Base-by-base conservation (phyloP, 208 protist genomes). In the Strigomonas culicis region DNA sequence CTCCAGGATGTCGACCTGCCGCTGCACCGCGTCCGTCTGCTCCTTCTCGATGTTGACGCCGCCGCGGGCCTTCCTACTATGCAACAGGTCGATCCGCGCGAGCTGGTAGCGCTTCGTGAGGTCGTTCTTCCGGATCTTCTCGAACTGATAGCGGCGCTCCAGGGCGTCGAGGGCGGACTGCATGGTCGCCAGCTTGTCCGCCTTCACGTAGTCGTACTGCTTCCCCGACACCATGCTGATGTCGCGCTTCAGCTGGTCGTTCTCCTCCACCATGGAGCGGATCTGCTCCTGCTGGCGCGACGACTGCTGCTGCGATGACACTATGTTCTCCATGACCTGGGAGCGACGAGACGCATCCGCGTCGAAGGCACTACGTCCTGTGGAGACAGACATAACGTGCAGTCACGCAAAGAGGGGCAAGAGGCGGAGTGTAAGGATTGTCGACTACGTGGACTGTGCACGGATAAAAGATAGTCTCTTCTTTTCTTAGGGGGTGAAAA, bases 1-100 rank as follows among this genome's bases (percentile, higher is more conserved):
- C 66, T 99, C 97, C 46, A 99, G 81, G 32, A 97, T 94, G 50
- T 93, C 77, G 15, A 98, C 90, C 79, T 98, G 96, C 27, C 93
- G 90, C 63, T 97, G 82, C 34, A 97, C 81, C 19, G 89, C 84
- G 49, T 85, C 80, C 28, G 83, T 80, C 68, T 96, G 92, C 66
- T 97, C 91, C 74, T 92, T 88, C 66, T 95, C 86, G 11, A 92
- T 88, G 49, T 97, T 97, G 22, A 97, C 82, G 46, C 93, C 93
- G 55, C 90, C 90, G 57, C 90, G 93, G 58, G 88, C 80, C 65
- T 88, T 83, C 28, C 87, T 80, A 57, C 84, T 87, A 61, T 96
- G 88, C 25, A 93, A 70, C 17, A 96, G 79, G 59, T 95, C 88
- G 50, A 95, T 92, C 15, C 87, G 79, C 11, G 86, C 82, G 15